Percentiles rank a stretch among this genome's conserved stretches.
These are phyloP conservation scores for Leccinum sublutescens DNA, from an alignment of 768 basidiomycete genomes.

Conservation along the genomic window DNA sequence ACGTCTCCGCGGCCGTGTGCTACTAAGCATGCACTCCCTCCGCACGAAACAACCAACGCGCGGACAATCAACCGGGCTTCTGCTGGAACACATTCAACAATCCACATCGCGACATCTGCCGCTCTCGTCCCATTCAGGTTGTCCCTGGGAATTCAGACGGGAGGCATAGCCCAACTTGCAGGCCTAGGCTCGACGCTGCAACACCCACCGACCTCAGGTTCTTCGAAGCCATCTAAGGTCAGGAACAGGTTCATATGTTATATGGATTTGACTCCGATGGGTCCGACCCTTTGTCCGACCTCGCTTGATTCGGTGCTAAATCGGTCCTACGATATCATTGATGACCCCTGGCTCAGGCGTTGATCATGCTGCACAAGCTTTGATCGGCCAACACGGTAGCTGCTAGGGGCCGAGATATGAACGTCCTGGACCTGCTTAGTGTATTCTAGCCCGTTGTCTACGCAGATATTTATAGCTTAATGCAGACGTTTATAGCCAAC, in stretches of 20 bases:
- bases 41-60: background rate
- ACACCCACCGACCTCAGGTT: background rate
- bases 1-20: slow-evolving; percentile 2
- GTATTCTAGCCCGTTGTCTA: background rate
- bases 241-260: background rate
- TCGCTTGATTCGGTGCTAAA: background rate
- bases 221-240: background rate
- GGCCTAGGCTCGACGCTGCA: background rate
- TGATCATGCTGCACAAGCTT: background rate
- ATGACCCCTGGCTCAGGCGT: background rate
- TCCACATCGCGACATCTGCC: slow-evolving; percentile 2
- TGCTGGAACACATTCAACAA: background rate
- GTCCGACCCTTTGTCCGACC: background rate
- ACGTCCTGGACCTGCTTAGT: background rate
- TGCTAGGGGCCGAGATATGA: slow-evolving; percentile 13
- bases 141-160: background rate
- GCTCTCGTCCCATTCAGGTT: background rate
- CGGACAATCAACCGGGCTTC: background rate
- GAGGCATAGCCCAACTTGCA: background rate
- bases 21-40: background rate
- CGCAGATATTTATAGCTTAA: background rate
- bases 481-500: no score
- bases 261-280: background rate
- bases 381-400: background rate
- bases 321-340: background rate